Base-by-base conservation (phyloP, 2,329 filamentous ascomycete genomes). In the Claviceps fusiformis region DNA sequence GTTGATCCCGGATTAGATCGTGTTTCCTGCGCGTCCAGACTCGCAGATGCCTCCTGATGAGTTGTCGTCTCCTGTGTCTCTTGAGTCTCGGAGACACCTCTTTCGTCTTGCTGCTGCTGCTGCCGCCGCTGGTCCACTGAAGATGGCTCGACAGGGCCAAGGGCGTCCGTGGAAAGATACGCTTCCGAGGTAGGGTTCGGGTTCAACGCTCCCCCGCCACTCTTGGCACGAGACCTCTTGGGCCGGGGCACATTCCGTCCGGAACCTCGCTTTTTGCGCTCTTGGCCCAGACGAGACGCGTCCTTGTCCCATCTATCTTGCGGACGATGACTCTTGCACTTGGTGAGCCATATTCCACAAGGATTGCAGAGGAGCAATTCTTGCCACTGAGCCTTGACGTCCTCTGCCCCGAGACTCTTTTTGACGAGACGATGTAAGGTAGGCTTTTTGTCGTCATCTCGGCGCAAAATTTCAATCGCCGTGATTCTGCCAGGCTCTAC, bases 271-370 rank as follows among this genome's bases (percentile, higher is more conserved):
- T 74, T 80, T 61, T 71, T 74, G 53, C 76, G 72, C 47, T 75
- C 75, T 61, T 78, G 77, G 33, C 73, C 74, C 1, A 80, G 68
- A 39, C 77, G 73, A 35, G 75, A 72, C 39, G 75, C 72, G 55
- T 78, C 78, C 59, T 81, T 87, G 60, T 86, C 85, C 92, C 92
- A 98, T 60, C 85, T 83, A 58, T 92, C 83, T 54, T 82, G 75
- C 2, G 93, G 93, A 9, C 93, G 84, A 74, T 95, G 93, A 29
- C 74, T 78, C 64, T 87, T 89, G 69, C 86, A 89, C 65, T 96
- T 97, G 58, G 85, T 83, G 62, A 98, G 84, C 89, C 90, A 98
- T 46, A 98, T 83, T 19, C 93, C 93, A 67, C 93, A 98, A 56
- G 92, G 90, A 67, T 98, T 98, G 75, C 93, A 98, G 43, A 97